Evolutionary conservation across 78 protist genomes (phyloP), one percentile per base, ranked within the genome.

Genomic region (Dictyostelium intermedium): DNA sequence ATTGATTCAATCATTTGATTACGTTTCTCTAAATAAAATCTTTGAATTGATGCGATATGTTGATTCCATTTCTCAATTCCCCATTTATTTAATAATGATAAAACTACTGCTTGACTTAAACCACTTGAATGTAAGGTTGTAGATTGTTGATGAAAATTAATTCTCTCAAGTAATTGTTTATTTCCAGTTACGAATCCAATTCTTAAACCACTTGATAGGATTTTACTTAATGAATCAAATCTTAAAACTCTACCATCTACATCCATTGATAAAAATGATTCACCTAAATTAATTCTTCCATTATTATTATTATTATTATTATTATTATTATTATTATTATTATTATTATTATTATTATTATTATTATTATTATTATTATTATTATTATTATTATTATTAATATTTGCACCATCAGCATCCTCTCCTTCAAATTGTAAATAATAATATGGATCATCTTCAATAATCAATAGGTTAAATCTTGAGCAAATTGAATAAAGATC

Each of bases 391-490:
- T 9, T 27, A 63, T 34, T 27, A 63, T 10, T 34, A 20, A 23
- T 23, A 61, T 18, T 43, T 35, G 35, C 34, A 30, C 60, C 84
- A 7, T n/a, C 76, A 4, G 5, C 25, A 25, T 56, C 8, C 4
- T 20, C 79, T 11, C 30, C 14, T 6, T 39, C 84, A 34, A 82
- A 91, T 84, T 96, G 96, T 78, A 98, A 72, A 85, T 70, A 98
- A 63, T 87, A 98, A 93, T 98, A 98, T 32, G 99, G 98, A 63
- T 98, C 99, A 85, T 98, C 99, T 78, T 98, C 99, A 6, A 97
- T n/a, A 47, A 98, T 94, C 2, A 98, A 27, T 20, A 98, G 35
- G 56, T 97, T 85, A 72, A 95, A 95, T 23, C 85, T 83, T 66
- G 92, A 89, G 2, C 73, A 39, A 13, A 96, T 87, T 32, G 14